A percentile compares a stretch with the other conserved stretches of the same genome.
phyloP scores from a whole-genome alignment of 768 basidiomycete species.

The Psilocybe cubensis region DNA sequence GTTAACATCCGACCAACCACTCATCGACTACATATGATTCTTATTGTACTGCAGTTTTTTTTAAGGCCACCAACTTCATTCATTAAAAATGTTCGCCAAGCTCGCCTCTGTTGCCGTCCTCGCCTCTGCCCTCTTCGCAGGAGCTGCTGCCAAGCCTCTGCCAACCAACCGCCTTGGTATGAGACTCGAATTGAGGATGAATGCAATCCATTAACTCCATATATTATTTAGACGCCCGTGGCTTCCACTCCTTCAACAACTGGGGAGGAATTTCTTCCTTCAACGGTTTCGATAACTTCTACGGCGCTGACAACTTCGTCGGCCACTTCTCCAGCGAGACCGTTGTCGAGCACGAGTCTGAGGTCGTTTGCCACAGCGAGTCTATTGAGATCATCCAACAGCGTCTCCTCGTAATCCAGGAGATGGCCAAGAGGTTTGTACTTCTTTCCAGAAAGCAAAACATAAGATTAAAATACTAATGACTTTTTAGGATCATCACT shows the following conservation, averaged over 20 bases:
- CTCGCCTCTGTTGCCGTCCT: conserved; percentile 28
- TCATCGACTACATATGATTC: background rate
- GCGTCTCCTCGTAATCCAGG: conserved; percentile 44
- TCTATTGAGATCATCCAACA: conserved; percentile 47
- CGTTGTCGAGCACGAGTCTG: conserved; percentile 31
- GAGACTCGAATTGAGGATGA: background rate
- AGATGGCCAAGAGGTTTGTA: conserved; percentile 46
- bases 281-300: conserved; percentile 48
- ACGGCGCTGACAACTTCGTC: conserved; percentile 46
- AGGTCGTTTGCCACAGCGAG: conserved; percentile 43
- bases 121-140: conserved; percentile 20
- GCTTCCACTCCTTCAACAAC: conserved; percentile 32
- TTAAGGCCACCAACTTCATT: conserved; percentile 18
- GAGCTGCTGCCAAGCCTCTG: conserved; percentile 31
- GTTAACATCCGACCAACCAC: background rate
- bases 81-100: conserved; percentile 40
- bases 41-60: conserved; percentile 16
- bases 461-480: background rate
- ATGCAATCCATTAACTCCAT: background rate
- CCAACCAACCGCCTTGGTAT: conserved; percentile 19
- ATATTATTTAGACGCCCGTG: conserved; percentile 14
- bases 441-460: background rate
- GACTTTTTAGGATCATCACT: conserved; percentile 38
- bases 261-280: conserved; percentile 41
- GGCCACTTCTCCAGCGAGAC: conserved; percentile 31